phyloP scores from a whole-genome alignment of 2,329 filamentous ascomycete genomes.

The Colletotrichum theobromicola region DNA sequence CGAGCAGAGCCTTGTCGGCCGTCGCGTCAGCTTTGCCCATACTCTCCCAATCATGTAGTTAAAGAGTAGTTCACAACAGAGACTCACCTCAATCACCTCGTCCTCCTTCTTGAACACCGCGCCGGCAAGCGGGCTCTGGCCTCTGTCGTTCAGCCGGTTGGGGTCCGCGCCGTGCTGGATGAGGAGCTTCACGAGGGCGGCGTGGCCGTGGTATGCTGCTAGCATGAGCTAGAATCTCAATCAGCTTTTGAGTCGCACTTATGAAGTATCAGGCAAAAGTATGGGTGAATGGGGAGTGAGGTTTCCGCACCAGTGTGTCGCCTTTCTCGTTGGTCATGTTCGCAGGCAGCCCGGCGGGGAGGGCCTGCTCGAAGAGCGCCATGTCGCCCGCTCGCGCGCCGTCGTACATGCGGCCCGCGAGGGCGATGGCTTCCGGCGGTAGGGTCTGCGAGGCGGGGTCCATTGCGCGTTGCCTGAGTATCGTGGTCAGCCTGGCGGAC shows the following conservation, averaged over 20 bases:
- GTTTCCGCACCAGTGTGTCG: slow-evolving; percentile 64
- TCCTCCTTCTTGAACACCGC: slow-evolving; percentile 76
- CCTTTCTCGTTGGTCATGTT: slow-evolving; percentile 78
- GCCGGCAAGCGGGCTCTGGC: slow-evolving; percentile 73
- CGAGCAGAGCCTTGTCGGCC: slow-evolving; percentile 45
- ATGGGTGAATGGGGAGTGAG: neutral
- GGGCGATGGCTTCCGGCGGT: slow-evolving; percentile 68
- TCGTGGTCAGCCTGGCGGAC: neutral
- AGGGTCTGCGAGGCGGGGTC: slow-evolving; percentile 33
- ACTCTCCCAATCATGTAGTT: neutral
- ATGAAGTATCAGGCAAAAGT: neutral
- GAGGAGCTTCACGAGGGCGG: slow-evolving; percentile 63
- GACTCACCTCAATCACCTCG: slow-evolving; percentile 62
- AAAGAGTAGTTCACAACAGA: neutral
- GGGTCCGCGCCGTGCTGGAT: slow-evolving; percentile 68
- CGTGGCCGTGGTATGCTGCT: slow-evolving; percentile 72
- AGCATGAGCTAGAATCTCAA: slow-evolving; percentile 66
- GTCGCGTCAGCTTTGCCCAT: neutral
- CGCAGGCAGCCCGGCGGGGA: slow-evolving; percentile 68
- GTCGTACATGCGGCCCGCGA: slow-evolving; percentile 71
- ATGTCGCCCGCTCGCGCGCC: slow-evolving; percentile 66
- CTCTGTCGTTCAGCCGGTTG: slow-evolving; percentile 70
- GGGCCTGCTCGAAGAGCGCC: slow-evolving; percentile 64
- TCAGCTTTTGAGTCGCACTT: neutral
- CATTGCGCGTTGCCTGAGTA: neutral